phyloP scores from a whole-genome alignment of 176 grass and related monocot genomes.

The Oryza australiensis region DNA sequence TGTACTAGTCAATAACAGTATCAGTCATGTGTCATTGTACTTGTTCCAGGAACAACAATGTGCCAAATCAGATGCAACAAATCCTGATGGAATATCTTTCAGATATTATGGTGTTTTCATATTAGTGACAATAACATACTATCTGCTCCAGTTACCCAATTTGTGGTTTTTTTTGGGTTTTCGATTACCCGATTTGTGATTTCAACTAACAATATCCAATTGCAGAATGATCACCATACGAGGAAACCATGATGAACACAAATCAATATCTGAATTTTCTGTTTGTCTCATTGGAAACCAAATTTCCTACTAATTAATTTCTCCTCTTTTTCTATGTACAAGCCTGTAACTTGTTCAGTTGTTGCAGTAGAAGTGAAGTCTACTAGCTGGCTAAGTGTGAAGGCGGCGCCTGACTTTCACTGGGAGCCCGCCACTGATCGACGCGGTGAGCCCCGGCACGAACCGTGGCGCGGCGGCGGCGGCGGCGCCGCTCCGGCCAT shows the following conservation, averaged over 20 bases:
- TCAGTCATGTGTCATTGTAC: neutral
- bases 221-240: neutral
- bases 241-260: neutral
- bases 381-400: neutral
- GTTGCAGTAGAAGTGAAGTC: neutral
- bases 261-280: neutral
- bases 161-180: neutral
- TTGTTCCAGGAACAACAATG: neutral
- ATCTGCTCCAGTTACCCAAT: neutral
- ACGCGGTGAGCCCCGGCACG: slow-evolving; percentile 61
- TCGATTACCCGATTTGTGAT: neutral
- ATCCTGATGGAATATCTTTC: neutral
- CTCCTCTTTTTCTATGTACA: slow-evolving; percentile 27
- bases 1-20: neutral
- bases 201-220: neutral
- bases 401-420: slow-evolving; percentile 52
- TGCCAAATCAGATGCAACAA: neutral
- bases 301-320: neutral
- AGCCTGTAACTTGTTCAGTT: neutral
- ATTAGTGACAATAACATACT: neutral
- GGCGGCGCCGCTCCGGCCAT: neutral
- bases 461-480: slow-evolving; percentile 42
- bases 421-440: slow-evolving; percentile 54
- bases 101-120: neutral
- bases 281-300: slow-evolving; percentile 1